Percentiles rank a stretch among this genome's conserved stretches.
phyloP scores from a whole-genome alignment of 1,284 basidiomycete genomes.

The Mycena citricolor region DNA sequence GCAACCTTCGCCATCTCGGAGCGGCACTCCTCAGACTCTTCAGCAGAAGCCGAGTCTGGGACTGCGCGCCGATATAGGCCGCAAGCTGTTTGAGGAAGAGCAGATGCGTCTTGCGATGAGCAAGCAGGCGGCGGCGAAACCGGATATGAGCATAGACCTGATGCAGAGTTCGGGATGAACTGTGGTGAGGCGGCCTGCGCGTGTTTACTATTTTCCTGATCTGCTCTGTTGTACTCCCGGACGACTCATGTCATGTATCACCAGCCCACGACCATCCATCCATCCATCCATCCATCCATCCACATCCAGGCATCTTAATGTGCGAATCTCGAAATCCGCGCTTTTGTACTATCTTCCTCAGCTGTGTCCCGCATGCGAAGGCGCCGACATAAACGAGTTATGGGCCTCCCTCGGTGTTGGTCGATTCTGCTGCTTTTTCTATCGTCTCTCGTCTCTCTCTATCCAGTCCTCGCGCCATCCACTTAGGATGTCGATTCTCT shows the following conservation, averaged over 20 bases:
- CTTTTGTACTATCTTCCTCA: too few species aligned
- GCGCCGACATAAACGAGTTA: neutral
- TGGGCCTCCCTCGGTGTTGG: neutral
- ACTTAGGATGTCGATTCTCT: too few species aligned
- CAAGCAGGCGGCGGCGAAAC: neutral
- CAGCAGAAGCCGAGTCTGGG: conserved; percentile 46
- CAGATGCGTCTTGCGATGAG: conserved; percentile 38
- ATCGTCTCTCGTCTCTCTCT: too few species aligned
- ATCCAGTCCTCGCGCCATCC: too few species aligned
- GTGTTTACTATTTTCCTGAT: neutral
- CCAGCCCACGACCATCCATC: too few species aligned
- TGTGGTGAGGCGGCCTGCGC: too few species aligned
- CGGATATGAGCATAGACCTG: conserved; percentile 1
- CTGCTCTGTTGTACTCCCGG: conserved; percentile 8
- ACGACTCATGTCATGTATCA: conserved; percentile 13
- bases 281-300: too few species aligned
- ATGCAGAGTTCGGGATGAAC: neutral
- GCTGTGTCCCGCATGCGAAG: too few species aligned
- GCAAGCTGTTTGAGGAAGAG: conserved; percentile 72
- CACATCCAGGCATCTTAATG: too few species aligned
- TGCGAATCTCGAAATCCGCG: too few species aligned
- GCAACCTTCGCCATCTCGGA: conserved; percentile 67
- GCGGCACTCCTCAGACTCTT: too few species aligned
- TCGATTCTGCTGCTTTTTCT: too few species aligned
- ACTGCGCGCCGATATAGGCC: conserved; percentile 59